Percentiles rank a stretch among this genome's conserved stretches.
phyloP scores from a whole-genome alignment of 768 basidiomycete genomes.

The Candolleomyces eurysporus region DNA sequence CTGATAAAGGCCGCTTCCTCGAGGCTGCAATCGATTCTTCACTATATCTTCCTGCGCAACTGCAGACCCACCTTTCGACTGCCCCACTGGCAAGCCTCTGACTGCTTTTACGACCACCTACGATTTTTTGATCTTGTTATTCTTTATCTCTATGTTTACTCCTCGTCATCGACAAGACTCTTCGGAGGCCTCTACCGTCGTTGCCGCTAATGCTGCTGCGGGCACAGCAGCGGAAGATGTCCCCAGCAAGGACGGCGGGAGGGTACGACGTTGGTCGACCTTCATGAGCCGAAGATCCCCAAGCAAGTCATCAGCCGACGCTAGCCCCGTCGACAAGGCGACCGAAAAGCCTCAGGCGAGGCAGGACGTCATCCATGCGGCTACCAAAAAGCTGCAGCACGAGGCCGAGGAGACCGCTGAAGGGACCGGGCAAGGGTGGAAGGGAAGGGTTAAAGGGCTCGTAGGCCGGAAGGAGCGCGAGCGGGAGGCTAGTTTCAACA shows the following conservation, averaged over 20 bases:
- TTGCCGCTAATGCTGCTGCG: neutral
- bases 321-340: constrained; percentile 2
- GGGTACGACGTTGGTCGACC: constrained; percentile 3
- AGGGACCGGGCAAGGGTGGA: neutral
- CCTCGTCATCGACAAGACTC: constrained; percentile 14
- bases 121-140: neutral
- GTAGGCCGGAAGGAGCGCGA: neutral
- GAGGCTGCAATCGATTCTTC: neutral
- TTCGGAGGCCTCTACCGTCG: neutral
- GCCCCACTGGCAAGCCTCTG: neutral
- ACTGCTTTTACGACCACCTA: neutral
- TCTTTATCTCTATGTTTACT: constrained; percentile 17
- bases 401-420: neutral
- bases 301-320: neutral
- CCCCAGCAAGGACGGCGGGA: neutral
- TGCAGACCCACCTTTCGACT: neutral
- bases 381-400: neutral
- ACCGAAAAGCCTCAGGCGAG: neutral
- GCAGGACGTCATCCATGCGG: neutral
- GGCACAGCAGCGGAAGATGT: neutral
- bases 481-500: neutral
- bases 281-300: neutral
- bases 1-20: neutral
- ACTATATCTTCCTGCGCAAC: neutral
- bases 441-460: neutral